Evolutionary conservation across 139 green algal species (phyloP), one percentile per base, ranked within the genome.

Genomic region (Ettlia oleoabundans): DNA sequence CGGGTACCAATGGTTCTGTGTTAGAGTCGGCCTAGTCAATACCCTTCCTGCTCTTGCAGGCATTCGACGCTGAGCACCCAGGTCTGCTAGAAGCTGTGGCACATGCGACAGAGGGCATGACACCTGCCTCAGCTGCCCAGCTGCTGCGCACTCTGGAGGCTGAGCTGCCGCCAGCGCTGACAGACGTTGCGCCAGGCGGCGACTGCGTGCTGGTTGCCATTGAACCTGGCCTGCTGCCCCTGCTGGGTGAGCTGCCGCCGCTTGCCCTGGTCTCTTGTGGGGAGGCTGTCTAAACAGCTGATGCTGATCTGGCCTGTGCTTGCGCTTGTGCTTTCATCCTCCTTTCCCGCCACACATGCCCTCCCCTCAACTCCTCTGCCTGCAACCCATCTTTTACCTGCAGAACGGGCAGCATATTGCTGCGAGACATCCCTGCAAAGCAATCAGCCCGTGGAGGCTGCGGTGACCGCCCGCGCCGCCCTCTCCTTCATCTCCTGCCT

Each of bases 201-300:
- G 72, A 79, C 72, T 79, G 51, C 51, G 37, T 79, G 33, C 35
- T 79, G 22, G 72, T 79, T 21, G 72, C 72, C 43, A 3, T 79
- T 18, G 22, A 32, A 6, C 52, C 72, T 5, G 72, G 72, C 21
- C 72, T 79, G 33, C 32, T 51, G 71, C 72, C 51, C 0, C 51
- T 67, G 72, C 72, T 79, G 52, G 72, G 72, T 79, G 52, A 79
- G 72, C 30, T 40, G 22, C 58, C 19, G 58, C 19, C 58, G 58
- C 18, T 26, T 26, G 58, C 19, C n/a, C n/a, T n/a, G n/a, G n/a
- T n/a, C n/a, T n/a, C n/a, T n/a, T n/a, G n/a, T n/a, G n/a, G n/a
- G n/a, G n/a, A n/a, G n/a, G n/a, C 64, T 28, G 32, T 33, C 3
- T 10, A 9, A n/a, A 70, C 18, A 19, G 33, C 64, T 28, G 3